Evolutionary conservation across 2,329 filamentous ascomycete species (phyloP).

Genomic region (Colletotrichum sp.): DNA sequence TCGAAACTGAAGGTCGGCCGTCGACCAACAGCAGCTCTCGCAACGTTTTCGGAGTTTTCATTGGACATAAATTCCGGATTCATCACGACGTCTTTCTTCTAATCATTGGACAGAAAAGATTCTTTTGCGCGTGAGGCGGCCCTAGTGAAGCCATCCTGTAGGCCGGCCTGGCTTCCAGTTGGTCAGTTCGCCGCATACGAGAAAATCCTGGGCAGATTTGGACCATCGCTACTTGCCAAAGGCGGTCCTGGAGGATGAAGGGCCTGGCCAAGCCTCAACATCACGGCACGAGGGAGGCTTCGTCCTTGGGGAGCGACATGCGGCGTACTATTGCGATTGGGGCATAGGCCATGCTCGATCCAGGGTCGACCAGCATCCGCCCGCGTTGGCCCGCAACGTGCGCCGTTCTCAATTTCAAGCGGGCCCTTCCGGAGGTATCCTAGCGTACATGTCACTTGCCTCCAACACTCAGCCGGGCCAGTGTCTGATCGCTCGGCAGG

Average conservation of each 20-base stretch:
- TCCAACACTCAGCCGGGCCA: neutral
- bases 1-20: neutral
- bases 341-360: constrained; percentile 1
- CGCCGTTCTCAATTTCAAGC: constrained; percentile 20
- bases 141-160: constrained; percentile 43
- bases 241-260: neutral
- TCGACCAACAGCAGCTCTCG: constrained; percentile 34
- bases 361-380: constrained; percentile 15
- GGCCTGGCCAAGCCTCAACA: neutral
- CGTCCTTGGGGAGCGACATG: neutral
- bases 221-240: neutral
- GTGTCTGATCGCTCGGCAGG: constrained; percentile 18
- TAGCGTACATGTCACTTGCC: neutral
- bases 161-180: constrained; percentile 49
- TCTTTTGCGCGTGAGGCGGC: constrained; percentile 30
- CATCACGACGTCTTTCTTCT: constrained; percentile 30
- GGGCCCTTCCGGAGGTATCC: constrained; percentile 17
- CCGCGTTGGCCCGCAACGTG: constrained; percentile 18
- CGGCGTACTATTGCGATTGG: constrained; percentile 3
- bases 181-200: constrained; percentile 35
- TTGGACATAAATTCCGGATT: constrained; percentile 42
- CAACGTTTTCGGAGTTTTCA: constrained; percentile 27
- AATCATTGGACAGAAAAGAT: constrained; percentile 46
- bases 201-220: constrained; percentile 23
- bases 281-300: neutral